A percentile compares a stretch with the other conserved stretches of the same genome.
phyloP scores from a whole-genome alignment of 2,329 filamentous ascomycete genomes.

The Ceratocystis eucalypticola region DNA sequence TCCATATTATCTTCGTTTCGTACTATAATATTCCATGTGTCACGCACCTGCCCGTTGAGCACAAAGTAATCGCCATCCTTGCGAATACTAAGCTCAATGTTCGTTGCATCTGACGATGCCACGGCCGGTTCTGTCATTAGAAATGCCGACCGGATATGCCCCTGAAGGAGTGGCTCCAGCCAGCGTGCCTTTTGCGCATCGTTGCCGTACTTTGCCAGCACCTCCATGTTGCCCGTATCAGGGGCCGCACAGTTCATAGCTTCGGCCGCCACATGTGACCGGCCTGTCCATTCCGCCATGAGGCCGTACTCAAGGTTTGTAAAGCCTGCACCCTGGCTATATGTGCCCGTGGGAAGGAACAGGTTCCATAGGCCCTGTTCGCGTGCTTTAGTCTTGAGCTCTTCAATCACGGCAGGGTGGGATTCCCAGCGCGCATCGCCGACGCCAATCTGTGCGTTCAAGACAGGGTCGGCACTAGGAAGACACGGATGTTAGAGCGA shows the following conservation, averaged over 20 bases:
- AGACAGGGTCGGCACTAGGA: slow-evolving; percentile 59
- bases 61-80: slow-evolving; percentile 80
- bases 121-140: slow-evolving; percentile 88
- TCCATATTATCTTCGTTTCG: background rate
- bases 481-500: background rate
- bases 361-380: slow-evolving; percentile 92
- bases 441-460: slow-evolving; percentile 64
- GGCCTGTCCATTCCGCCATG: slow-evolving; percentile 93
- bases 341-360: slow-evolving; percentile 91
- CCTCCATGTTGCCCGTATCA: slow-evolving; percentile 93
- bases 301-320: slow-evolving; percentile 93
- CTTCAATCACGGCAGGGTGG: slow-evolving; percentile 71
- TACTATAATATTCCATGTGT: background rate
- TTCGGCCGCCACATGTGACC: slow-evolving; percentile 69
- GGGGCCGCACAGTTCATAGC: slow-evolving; percentile 83
- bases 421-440: slow-evolving; percentile 65
- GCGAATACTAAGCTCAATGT: slow-evolving; percentile 73
- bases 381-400: slow-evolving; percentile 72
- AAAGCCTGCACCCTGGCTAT: slow-evolving; percentile 88
- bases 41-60: slow-evolving; percentile 62
- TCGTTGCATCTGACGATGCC: slow-evolving; percentile 81
- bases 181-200: slow-evolving; percentile 73
- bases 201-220: slow-evolving; percentile 80
- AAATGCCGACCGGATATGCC: slow-evolving; percentile 78
- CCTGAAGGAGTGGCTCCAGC: slow-evolving; percentile 68